Conservation (phyloP, 805 yeast species). For the Nakazawaea wickerhamii region DNA sequence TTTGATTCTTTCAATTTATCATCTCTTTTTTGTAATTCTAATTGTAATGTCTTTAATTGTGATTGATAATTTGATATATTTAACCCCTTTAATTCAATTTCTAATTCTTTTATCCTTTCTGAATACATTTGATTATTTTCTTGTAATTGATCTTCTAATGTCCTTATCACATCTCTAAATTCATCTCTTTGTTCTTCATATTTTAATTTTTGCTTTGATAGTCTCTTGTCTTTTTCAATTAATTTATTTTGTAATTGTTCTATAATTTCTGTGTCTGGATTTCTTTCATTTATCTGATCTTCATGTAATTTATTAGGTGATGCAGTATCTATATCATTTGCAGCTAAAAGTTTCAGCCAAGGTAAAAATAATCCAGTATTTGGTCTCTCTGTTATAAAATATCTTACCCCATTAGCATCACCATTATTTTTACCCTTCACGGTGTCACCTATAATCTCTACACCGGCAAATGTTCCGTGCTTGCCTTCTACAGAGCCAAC, state of each 20-base stretch:
- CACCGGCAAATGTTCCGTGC: constrained; percentile 77
- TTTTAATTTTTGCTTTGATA: constrained; percentile 39
- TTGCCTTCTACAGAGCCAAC: constrained; percentile 72
- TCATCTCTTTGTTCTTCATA: constrained; percentile 54
- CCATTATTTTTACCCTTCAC: constrained; percentile 83
- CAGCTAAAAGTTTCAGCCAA: constrained; percentile 34
- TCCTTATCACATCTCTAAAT: constrained; percentile 51
- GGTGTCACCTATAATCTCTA: constrained; percentile 70
- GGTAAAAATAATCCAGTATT: constrained; percentile 74
- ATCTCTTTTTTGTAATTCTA: neutral
- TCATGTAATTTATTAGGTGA: neutral
- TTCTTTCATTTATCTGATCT: too few relatives aligned
- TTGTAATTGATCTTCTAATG: constrained; percentile 47
- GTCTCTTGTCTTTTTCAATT: constrained; percentile 38
- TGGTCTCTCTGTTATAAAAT: constrained; percentile 60
- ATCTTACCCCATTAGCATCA: constrained; percentile 62
- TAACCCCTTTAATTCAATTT: too few relatives aligned
- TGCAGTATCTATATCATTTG: constrained; percentile 13
- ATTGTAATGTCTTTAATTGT: constrained; percentile 2
- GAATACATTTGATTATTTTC: constrained; percentile 48
- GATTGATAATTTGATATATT: constrained; percentile 1
- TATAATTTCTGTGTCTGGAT: constrained; percentile 8
- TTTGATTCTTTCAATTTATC: neutral
- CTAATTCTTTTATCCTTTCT: constrained; percentile 36
- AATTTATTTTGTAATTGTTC: constrained; percentile 27